Conservation (phyloP, 2,329 filamentous ascomycete genomes). For the Talaromyces rugulosus region DNA sequence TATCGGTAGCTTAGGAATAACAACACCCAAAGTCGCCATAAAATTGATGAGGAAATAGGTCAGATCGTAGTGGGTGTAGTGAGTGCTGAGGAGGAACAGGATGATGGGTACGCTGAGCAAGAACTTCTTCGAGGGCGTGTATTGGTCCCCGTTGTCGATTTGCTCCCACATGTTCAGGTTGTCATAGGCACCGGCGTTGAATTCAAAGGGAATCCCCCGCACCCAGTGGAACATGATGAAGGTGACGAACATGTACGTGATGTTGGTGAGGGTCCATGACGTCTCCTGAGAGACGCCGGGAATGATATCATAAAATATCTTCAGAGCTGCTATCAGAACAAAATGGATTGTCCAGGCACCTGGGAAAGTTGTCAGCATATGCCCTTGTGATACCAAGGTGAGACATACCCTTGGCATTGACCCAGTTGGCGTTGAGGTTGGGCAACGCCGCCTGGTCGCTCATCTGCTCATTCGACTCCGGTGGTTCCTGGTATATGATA, state of each 20-base stretch:
- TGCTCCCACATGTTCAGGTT: slow-evolving; percentile 99
- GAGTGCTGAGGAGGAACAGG: slow-evolving; percentile 92
- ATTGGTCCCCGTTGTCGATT: slow-evolving; percentile 98
- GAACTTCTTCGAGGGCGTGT: slow-evolving; percentile 98
- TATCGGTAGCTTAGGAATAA: slow-evolving; percentile 93
- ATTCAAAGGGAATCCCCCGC: slow-evolving; percentile 95
- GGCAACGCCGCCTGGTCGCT: slow-evolving; percentile 93
- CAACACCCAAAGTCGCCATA: slow-evolving; percentile 82
- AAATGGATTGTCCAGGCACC: slow-evolving; percentile 96
- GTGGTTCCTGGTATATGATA: slow-evolving; percentile 95
- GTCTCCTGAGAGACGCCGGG: slow-evolving; percentile 96
- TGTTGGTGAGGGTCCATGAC: slow-evolving; percentile 97
- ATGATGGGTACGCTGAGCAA: slow-evolving; percentile 89
- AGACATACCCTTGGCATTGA: slow-evolving; percentile 86
- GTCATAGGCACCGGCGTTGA: slow-evolving; percentile 97
- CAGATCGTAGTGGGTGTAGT: slow-evolving; percentile 97
- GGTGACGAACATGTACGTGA: slow-evolving; percentile 97
- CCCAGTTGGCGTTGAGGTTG: slow-evolving; percentile 97
- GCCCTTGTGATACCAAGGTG: neutral
- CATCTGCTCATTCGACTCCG: slow-evolving; percentile 94
- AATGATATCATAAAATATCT: slow-evolving; percentile 96
- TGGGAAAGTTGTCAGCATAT: slow-evolving; percentile 9
- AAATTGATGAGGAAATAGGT: slow-evolving; percentile 98
- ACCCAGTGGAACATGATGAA: slow-evolving; percentile 99
- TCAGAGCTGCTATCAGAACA: slow-evolving; percentile 83